Percentiles rank a stretch among this genome's conserved stretches.
Evolutionary conservation across 2,329 filamentous ascomycete genomes (phyloP).

Genomic region (Rhynchosporium agropyri): DNA sequence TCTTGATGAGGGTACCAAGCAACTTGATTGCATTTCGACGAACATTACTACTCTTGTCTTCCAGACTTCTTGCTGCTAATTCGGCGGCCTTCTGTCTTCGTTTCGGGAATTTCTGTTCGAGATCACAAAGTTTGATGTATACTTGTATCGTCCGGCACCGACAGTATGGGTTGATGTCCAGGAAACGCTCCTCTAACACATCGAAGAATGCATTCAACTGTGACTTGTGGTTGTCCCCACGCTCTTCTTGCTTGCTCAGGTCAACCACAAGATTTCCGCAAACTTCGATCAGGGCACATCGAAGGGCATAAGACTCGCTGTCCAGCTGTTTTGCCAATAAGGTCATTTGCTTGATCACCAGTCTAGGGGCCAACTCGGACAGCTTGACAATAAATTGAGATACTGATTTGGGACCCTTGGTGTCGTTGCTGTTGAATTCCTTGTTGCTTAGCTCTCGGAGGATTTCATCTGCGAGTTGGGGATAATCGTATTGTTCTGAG

Average conservation of each 20-base stretch:
- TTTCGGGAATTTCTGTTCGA: conserved; percentile 97
- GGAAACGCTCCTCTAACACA: conserved; percentile 91
- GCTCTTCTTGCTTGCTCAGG: conserved; percentile 87
- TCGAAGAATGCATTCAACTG: conserved; percentile 98
- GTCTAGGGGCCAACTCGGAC: conserved; percentile 84
- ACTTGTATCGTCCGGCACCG: conserved; percentile 91
- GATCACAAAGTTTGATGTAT: conserved; percentile 85
- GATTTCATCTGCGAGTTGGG: conserved; percentile 91
- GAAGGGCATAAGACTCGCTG: conserved; percentile 94
- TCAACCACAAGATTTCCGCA: conserved; percentile 94
- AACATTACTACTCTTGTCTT: conserved; percentile 98
- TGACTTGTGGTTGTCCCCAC: conserved; percentile 88
- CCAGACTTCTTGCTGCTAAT: conserved; percentile 82
- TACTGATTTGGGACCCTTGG: conserved; percentile 92
- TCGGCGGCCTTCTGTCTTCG: conserved; percentile 85
- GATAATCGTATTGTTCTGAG: conserved; percentile 96
- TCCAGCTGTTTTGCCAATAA: conserved; percentile 92
- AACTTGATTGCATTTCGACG: conserved; percentile 93
- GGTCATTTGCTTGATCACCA: conserved; percentile 98
- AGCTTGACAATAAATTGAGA: conserved; percentile 92
- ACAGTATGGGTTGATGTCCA: conserved; percentile 96
- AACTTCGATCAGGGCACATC: conserved; percentile 93
- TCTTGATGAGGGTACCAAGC: conserved; percentile 83
- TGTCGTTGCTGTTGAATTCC: conserved; percentile 97
- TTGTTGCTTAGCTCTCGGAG: conserved; percentile 94